Percentiles rank a stretch among this genome's conserved stretches.
phyloP scores from a whole-genome alignment of 192 early-diverging fungal genomes.

The Podochytrium sp. region DNA sequence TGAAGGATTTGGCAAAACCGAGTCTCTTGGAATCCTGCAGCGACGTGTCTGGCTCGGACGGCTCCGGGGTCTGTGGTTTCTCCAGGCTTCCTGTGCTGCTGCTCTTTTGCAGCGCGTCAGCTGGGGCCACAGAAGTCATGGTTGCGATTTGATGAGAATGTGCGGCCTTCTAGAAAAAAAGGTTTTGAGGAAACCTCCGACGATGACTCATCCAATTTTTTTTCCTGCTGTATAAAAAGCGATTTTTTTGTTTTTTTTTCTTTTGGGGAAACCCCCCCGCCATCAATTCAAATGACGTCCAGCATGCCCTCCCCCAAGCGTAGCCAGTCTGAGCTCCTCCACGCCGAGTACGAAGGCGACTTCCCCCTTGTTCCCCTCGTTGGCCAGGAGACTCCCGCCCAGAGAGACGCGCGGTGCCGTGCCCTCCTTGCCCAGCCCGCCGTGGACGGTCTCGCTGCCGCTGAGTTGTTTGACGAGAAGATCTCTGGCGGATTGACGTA shows the following conservation, averaged over 20 bases:
- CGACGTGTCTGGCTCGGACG: not conserved
- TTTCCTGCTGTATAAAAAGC: not conserved
- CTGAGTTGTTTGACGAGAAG: conserved; percentile 81
- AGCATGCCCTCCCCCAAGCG: not conserved
- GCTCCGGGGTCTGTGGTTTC: not conserved
- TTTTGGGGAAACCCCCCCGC: conserved; percentile 1
- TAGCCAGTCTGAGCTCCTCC: not conserved
- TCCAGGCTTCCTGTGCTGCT: not conserved
- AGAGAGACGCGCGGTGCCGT: conserved; percentile 33
- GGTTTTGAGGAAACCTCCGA: no score
- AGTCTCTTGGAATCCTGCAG: conserved; percentile 28
- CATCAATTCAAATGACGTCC: not conserved
- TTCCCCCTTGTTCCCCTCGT: conserved; percentile 21
- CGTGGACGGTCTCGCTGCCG: conserved; percentile 82
- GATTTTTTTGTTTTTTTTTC: not conserved
- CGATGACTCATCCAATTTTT: no score
- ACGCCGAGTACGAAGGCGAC: not conserved
- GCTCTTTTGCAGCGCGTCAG: not conserved
- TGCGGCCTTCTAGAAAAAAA: no score
- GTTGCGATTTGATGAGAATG: not conserved
- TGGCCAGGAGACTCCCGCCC: conserved; percentile 11
- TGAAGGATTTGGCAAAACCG: conserved; percentile 27
- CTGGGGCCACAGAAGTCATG: not conserved
- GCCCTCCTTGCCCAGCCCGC: conserved; percentile 24
- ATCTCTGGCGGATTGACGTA: conserved; percentile 91